Base-by-base conservation (phyloP, 2,329 filamentous ascomycete species). In the Stagonosporopsis vannaccii region DNA sequence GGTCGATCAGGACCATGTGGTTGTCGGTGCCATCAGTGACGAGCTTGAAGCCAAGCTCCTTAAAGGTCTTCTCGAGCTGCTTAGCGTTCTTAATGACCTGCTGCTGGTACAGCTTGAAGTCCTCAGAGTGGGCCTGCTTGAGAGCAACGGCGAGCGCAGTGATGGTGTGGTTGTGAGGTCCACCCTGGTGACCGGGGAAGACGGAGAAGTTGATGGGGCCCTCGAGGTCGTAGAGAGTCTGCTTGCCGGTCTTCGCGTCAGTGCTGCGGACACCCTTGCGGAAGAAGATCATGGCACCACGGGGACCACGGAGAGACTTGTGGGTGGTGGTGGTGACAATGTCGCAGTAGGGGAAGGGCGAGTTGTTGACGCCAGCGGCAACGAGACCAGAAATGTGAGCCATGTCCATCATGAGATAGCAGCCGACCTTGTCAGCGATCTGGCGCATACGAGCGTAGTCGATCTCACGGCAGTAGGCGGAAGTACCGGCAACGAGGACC, bases 81-180 rank as follows among this genome's bases (percentile, higher is more conserved):
- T 97, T 92, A 46, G 95, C 90, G 76, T 99, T 99, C 77, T 89
- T 85, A 56, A 98, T 84, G 51, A 98, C 93, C 73, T 91, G 89
- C 70, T 91, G 83, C 79, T 99, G 95, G 80, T 99, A 99, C 51
- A 90, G 84, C 75, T 90, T 90, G 84, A 99, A 99, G 73, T 97
- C 93, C 44, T 89, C 86, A 6, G 87, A 87, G 74, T 93, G 91
- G 3, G 92, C 92, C 79, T 99, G 95, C 81, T 97, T 96, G 57
- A 99, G 84, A 12, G 95, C 95, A 44, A 99, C 95, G 19, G 95
- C 88, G 25, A 99, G 84, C 40, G 95, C 95, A 32, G 95, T 96
- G 77, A 99, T 99, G 68, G 95, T 99, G 83, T 99, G 95, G 82
- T 99, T 99, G 81, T 99, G 95, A 50, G 95, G 95, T 22, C 95